A percentile compares a stretch with the other conserved stretches of the same genome.
Conservation (phyloP, 2,329 filamentous ascomycete genomes). For the Microdochium trichocladiopsis region DNA sequence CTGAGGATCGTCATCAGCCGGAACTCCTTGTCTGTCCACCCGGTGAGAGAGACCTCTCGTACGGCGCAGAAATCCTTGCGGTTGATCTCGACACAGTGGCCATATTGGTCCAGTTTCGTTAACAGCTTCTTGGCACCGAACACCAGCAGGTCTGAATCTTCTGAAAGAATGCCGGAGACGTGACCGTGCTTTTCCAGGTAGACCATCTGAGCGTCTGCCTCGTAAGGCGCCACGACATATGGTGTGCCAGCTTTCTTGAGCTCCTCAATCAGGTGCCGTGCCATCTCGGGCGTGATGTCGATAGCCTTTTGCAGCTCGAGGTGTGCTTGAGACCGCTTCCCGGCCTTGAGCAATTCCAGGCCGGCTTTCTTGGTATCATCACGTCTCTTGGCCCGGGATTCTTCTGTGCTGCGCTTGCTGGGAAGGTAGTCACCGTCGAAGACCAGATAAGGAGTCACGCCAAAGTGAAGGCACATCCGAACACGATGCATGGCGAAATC, state of each 20-base stretch:
- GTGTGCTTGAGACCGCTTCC: constrained; percentile 73
- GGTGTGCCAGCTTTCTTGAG: constrained; percentile 73
- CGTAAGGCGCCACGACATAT: constrained; percentile 93
- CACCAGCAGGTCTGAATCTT: constrained; percentile 92
- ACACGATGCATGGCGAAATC: constrained; percentile 87
- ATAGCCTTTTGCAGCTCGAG: constrained; percentile 90
- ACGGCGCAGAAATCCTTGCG: constrained; percentile 83
- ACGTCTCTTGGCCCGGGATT: constrained; percentile 65
- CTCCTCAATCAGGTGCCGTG: constrained; percentile 82
- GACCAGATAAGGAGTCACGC: constrained; percentile 87
- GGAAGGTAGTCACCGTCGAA: constrained; percentile 95
- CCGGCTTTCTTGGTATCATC: constrained; percentile 71
- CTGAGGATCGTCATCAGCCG: constrained; percentile 93
- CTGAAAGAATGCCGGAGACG: constrained; percentile 83
- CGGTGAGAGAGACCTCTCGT: constrained; percentile 79
- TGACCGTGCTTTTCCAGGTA: constrained; percentile 84
- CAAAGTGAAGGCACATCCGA: constrained; percentile 89
- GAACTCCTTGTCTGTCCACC: constrained; percentile 89
- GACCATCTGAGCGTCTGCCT: constrained; percentile 93
- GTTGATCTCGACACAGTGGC: constrained; percentile 87
- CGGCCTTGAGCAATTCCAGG: constrained; percentile 72
- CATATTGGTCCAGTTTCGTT: constrained; percentile 91
- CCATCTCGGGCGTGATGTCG: constrained; percentile 95
- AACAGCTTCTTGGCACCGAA: constrained; percentile 87
- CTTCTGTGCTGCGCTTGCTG: constrained; percentile 85